phyloP scores from a whole-genome alignment of 2,329 filamentous ascomycete genomes.

The Aureobasidium sp. region DNA sequence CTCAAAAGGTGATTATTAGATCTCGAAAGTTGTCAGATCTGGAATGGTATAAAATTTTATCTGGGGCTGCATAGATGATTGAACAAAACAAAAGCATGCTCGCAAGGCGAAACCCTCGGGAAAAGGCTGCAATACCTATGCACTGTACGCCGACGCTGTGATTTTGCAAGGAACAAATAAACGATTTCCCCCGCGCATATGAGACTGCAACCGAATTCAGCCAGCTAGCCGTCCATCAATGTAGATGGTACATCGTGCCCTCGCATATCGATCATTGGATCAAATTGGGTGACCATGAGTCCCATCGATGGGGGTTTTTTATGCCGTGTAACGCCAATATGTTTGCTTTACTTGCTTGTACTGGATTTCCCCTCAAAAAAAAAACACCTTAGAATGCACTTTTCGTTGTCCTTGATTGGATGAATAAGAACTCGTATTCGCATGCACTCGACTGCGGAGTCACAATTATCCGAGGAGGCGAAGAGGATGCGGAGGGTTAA shows the following conservation, averaged over 20 bases:
- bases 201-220: neutral
- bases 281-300: neutral
- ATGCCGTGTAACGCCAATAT: conserved; percentile 6
- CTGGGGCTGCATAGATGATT: neutral
- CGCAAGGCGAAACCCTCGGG: neutral
- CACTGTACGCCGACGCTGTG: conserved; percentile 4
- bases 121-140: neutral
- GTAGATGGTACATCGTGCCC: neutral
- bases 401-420: conserved; percentile 1
- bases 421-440: neutral
- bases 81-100: neutral
- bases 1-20: too few species aligned
- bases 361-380: neutral
- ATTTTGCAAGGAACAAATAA: neutral
- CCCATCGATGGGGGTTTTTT: neutral
- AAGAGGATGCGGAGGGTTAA: neutral
- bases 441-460: neutral
- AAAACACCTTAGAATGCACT: conserved; percentile 10
- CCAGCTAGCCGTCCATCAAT: neutral
- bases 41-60: neutral
- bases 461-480: neutral
- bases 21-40: neutral
- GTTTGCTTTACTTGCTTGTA: neutral
- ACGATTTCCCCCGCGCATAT: neutral
- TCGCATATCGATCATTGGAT: neutral